Base-by-base conservation (phyloP, 179 eudicot genomes). In the Sideroxylon spinosum region DNA sequence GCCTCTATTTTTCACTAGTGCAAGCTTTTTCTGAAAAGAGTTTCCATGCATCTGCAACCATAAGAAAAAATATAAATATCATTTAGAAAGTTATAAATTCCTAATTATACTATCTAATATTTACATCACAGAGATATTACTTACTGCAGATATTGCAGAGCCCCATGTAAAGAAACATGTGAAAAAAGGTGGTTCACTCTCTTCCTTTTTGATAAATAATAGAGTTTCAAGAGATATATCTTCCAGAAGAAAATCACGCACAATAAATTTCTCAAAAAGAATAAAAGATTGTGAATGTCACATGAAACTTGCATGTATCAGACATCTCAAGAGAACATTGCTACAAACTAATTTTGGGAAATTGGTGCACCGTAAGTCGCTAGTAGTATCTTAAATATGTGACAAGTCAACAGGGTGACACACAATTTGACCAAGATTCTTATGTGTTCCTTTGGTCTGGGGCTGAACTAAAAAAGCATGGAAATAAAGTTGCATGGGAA, bases 111-210 rank as follows among this genome's bases (percentile, higher is more conserved):
- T 20, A 44, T 78, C 46, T 44, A 26, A 23, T 20, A 70, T 7
- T 19, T 26, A 26, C 55, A 78, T 64, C 10, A 56, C 57, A 70
- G 23, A n/a, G 26, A 52, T 64, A 56, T 26, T 44, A 71, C 90
- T 89, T 86, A 94, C 99, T 0, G 78, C 80, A 78, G 87, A 87
- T 87, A 91, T 94, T 49, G 86, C 86, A 7, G 93, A 87, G 85
- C 94, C 97, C 99, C 99, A 96, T 64, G 87, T 75, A 81, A 94
- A 95, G 85, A 92, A 94, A 81, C 94, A 97, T 70, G 97, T 96
- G 84, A 94, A 96, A 81, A 94, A 92, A 50, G 87, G 86, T 23
- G 99, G 98, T 76, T 96, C 99, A 68, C 86, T 90, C 64, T 93
- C 99, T 87, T 94, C 99, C 85, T 76, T 90, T 78, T 92, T 84